Percentiles rank a stretch among this genome's conserved stretches.
These are phyloP conservation scores for Elsinoe australis DNA, from an alignment of 2,329 filamentous ascomycete genomes.

Conservation along the genomic window DNA sequence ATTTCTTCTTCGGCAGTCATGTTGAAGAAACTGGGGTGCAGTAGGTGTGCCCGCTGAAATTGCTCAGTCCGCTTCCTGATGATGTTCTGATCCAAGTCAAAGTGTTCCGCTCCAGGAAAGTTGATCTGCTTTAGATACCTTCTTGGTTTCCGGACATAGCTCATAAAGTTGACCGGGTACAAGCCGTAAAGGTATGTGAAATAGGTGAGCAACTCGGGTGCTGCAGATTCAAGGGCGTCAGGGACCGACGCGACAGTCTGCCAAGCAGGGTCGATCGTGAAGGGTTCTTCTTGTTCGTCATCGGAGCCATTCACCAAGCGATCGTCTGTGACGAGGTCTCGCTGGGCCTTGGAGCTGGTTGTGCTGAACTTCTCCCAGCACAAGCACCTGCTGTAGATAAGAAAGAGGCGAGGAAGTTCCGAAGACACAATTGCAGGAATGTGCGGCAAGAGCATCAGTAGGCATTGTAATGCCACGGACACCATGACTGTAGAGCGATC, in stretches of 20 bases:
- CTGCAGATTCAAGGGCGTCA: conserved; percentile 53
- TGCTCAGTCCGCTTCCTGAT: conserved; percentile 68
- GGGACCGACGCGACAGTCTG: conserved; percentile 55
- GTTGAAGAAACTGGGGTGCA: conserved; percentile 80
- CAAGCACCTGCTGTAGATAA: conserved; percentile 69
- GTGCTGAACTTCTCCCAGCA: conserved; percentile 62
- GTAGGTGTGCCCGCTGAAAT: conserved; percentile 63
- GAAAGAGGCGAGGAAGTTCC: conserved; percentile 66
- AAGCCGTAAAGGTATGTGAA: conserved; percentile 77
- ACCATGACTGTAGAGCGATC: conserved; percentile 71
- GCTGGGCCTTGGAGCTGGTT: conserved; percentile 29
- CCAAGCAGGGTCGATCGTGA: conserved; percentile 46
- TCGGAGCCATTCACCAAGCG: conserved; percentile 26
- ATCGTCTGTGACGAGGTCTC: conserved; percentile 31
- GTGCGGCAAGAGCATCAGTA: conserved; percentile 77
- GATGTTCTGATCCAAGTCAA: conserved; percentile 70
- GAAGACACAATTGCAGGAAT: conserved; percentile 65
- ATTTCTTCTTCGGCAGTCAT: conserved; percentile 73
- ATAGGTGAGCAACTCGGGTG: conserved; percentile 64
- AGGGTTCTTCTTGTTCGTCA: conserved; percentile 34
- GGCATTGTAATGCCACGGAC: conserved; percentile 63
- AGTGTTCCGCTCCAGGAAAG: conserved; percentile 60
- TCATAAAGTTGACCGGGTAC: conserved; percentile 79
- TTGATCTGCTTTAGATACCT: conserved; percentile 68
- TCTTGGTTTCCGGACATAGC: conserved; percentile 75